Base-by-base conservation (phyloP, 1,284 basidiomycete genomes). In the Papiliotrema terrestris region DNA sequence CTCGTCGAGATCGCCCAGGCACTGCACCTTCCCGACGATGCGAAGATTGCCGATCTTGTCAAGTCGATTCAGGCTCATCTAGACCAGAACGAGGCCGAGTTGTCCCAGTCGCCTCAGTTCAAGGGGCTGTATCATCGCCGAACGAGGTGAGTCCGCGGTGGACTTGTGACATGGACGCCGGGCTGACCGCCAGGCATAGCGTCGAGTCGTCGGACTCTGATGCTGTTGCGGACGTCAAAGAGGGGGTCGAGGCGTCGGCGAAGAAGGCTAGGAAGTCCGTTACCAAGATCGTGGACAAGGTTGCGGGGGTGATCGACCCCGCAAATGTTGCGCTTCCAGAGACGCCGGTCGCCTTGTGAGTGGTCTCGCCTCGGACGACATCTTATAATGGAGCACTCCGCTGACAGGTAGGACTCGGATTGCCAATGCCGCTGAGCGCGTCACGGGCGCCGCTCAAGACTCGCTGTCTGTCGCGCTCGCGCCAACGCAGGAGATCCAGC, bases 1-100 rank as follows among this genome's bases (percentile, higher is more conserved):
- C 61, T 74, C 35, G 61, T 68, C 29, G 73, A 75, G 57, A 72
- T 75, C 45, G 71, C 69, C 22, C 44, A 62, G 32, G 68, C 69
- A 1, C 59, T 75, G 9, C 64, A 62, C n/a, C 41, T 73, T 22
- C 37, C 53, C 9, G 61, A 58, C 20, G 63, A 64, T 15, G 58
- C 54, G 1, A 60, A 56, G 42, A 59, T 59, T 47, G 52, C 55
- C 41, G 68, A 69, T 11, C 49, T 73, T 29, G 59, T 65, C 38
- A 65, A 69, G 53, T 54, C 26, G 36, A 73, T 76, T 47, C 67
- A 74, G 51, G 37, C 45, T n/a, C 55, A 64, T 36, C 66, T 76
- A 22, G 66, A 73, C 29, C 49, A 53, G 19, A 65, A 72, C 32
- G 61, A 69, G 49, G 47, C 55, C 25, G 46, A 29, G 9, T 55